A percentile compares a stretch with the other conserved stretches of the same genome.
Evolutionary conservation across 2,329 filamentous ascomycete species (phyloP).

Genomic region (Mycosphaerella arachidis): DNA sequence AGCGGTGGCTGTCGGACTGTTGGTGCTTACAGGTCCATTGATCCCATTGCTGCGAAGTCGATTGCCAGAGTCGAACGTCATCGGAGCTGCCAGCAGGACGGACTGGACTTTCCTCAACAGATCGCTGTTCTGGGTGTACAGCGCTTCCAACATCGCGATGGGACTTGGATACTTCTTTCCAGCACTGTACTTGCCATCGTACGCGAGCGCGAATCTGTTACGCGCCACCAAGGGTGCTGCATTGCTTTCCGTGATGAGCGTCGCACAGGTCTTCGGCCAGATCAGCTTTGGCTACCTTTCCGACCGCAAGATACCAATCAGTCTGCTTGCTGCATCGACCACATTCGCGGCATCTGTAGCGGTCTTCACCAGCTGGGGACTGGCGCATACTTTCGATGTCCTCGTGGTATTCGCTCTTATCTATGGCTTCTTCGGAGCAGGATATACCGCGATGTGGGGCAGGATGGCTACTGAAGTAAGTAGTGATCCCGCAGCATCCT

Average conservation of each 20-base stretch:
- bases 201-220: constrained; percentile 30
- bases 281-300: constrained; percentile 36
- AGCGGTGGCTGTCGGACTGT: constrained; percentile 20
- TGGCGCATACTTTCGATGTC: constrained; percentile 35
- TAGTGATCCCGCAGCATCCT: constrained; percentile 16
- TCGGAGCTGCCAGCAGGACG: constrained; percentile 21
- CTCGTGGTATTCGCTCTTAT: constrained; percentile 41
- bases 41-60: constrained; percentile 34
- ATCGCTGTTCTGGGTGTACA: constrained; percentile 31
- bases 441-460: constrained; percentile 35
- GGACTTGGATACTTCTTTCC: constrained; percentile 40
- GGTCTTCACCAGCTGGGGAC: constrained; percentile 46
- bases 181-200: constrained; percentile 37
- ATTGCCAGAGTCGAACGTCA: constrained; percentile 24
- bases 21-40: constrained; percentile 32
- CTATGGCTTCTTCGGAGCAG: constrained; percentile 45
- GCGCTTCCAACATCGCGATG: constrained; percentile 35
- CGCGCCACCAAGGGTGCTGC: constrained; percentile 26
- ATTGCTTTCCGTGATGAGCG: constrained; percentile 35
- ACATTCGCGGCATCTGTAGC: constrained; percentile 40
- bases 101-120: constrained; percentile 31
- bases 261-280: constrained; percentile 35
- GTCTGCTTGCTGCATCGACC: constrained; percentile 34
- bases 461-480: constrained; percentile 20
- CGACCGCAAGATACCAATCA: constrained; percentile 33